These are phyloP conservation scores for Rhododendron williamsianum DNA, from an alignment of 148 eudicot genomes.

Conservation along the genomic window DNA sequence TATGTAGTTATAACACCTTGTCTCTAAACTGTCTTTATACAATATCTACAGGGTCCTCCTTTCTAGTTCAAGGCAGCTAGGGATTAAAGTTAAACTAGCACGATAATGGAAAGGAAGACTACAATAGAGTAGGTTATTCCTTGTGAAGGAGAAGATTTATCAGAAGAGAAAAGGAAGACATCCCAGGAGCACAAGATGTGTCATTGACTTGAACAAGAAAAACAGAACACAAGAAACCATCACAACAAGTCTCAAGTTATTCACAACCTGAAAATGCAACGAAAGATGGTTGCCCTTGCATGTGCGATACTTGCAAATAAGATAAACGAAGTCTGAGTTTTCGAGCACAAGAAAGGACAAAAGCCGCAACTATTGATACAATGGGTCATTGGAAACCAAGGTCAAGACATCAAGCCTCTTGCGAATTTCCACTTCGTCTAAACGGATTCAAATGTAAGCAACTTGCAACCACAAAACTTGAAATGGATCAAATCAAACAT, in stretches of 20 bases:
- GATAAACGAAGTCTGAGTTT: neutral
- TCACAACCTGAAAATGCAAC: neutral
- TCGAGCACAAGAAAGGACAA: neutral
- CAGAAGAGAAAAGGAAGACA: neutral
- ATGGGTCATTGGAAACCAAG: neutral
- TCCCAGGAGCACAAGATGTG: neutral
- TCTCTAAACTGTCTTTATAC: neutral
- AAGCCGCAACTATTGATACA: neutral
- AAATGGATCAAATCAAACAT: slow-evolving; percentile 4
- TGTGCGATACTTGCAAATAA: neutral
- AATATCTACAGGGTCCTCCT: neutral
- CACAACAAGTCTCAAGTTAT: neutral
- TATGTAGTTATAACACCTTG: neutral
- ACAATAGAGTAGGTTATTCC: neutral
- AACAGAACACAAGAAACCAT: neutral
- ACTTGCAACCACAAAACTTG: neutral
- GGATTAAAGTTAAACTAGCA: neutral
- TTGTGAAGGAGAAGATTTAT: neutral
- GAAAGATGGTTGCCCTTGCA: neutral
- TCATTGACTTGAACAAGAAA: neutral
- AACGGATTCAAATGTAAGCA: neutral
- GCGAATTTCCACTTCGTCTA: neutral
- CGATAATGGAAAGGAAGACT: neutral
- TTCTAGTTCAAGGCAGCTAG: neutral
- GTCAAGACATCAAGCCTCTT: neutral